These are phyloP conservation scores for Phytopythium delawarense DNA, from an alignment of 352 stramenopile genomes.

Conservation along the genomic window DNA sequence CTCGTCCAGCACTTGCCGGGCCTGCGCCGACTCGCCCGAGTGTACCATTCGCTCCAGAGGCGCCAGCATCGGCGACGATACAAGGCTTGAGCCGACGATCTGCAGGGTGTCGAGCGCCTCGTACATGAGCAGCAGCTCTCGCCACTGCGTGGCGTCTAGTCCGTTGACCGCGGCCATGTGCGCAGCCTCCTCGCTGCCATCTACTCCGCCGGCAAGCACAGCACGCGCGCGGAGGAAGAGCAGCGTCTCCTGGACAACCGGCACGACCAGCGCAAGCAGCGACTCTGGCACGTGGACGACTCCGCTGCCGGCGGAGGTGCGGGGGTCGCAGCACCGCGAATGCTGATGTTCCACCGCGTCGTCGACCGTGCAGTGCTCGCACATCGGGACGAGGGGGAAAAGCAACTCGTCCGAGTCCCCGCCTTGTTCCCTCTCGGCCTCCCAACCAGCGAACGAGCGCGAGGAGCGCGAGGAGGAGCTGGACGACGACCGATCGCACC, in stretches of 20 bases:
- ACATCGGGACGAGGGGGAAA: conserved; percentile 62
- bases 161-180: conserved; percentile 7
- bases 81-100: conserved; percentile 41
- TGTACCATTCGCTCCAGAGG: conserved; percentile 49
- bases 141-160: conserved; percentile 37
- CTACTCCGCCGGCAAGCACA: conserved; percentile 17
- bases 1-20: conserved; percentile 48
- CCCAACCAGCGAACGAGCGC: background rate
- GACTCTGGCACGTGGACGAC: conserved; percentile 31
- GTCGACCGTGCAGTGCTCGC: conserved; percentile 27
- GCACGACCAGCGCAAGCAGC: conserved; percentile 52
- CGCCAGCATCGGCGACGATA: conserved; percentile 48
- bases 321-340: conserved; percentile 15
- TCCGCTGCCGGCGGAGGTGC: conserved; percentile 17
- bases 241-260: conserved; percentile 60
- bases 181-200: background rate
- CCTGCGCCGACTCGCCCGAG: conserved; percentile 21
- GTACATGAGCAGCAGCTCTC: conserved; percentile 53
- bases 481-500: conserved; percentile 3
- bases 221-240: conserved; percentile 55
- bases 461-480: background rate
- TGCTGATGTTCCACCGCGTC: conserved; percentile 9
- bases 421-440: background rate
- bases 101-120: conserved; percentile 47
- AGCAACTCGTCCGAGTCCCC: conserved; percentile 23